Conservation (phyloP, 73 alveolate genomes). For the Paramecium sexaurelia region DNA sequence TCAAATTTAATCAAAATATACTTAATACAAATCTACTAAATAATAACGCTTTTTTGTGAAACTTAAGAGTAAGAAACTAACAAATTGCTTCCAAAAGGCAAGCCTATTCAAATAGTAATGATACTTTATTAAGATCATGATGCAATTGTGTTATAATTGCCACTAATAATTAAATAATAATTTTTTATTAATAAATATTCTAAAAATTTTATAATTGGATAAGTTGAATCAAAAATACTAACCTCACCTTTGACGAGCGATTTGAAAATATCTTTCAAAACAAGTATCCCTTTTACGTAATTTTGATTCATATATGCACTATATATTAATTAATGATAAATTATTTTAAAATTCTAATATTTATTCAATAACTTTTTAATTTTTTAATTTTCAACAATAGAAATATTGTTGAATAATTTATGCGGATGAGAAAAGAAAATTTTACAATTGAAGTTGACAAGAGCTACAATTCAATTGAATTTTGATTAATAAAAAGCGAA, state of each 20-base stretch:
- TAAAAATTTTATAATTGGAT: neutral
- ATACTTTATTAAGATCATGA: neutral
- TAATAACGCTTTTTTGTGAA: neutral
- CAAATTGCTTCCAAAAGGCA: neutral
- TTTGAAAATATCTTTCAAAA: neutral
- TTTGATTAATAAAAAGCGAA: too few relatives aligned
- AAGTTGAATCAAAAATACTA: neutral
- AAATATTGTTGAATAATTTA: too few relatives aligned
- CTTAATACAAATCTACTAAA: neutral
- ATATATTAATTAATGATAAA: too few relatives aligned
- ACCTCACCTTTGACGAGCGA: neutral
- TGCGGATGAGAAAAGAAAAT: too few relatives aligned
- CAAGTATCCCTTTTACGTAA: neutral
- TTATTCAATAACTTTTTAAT: too few relatives aligned
- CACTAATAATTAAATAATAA: neutral
- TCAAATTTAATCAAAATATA: neutral
- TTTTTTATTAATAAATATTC: neutral
- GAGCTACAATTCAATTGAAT: too few relatives aligned
- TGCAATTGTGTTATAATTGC: neutral
- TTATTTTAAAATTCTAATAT: too few relatives aligned
- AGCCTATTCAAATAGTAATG: neutral
- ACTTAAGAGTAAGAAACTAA: neutral
- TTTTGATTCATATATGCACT: neutral
- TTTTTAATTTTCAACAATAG: too few relatives aligned
- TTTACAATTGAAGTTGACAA: too few relatives aligned